Evolutionary conservation across 371 early-diverging fungal genomes (phyloP).

Genomic region (Mortierella sp.): DNA sequence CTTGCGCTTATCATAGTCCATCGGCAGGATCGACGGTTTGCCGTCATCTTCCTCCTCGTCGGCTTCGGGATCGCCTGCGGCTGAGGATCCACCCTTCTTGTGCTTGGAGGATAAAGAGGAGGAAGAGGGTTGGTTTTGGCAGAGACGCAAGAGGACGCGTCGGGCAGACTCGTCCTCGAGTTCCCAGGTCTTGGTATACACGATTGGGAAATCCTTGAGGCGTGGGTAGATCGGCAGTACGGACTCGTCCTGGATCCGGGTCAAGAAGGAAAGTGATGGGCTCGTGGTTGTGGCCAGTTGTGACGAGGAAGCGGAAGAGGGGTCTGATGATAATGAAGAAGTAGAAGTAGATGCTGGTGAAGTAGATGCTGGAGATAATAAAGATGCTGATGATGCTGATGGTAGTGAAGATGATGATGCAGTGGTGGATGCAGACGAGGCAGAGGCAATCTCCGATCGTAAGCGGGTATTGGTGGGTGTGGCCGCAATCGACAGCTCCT

Average conservation of each 20-base stretch:
- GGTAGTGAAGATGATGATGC: conserved; percentile 5
- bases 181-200: conserved; percentile 70
- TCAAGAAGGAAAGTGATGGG: conserved; percentile 53
- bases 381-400: conserved; percentile 16
- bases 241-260: conserved; percentile 41
- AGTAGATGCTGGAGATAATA: conserved; percentile 26
- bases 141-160: conserved; percentile 59
- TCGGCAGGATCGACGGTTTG: conserved; percentile 8
- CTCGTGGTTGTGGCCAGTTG: conserved; percentile 42
- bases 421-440: conserved; percentile 1
- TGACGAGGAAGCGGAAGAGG: conserved; percentile 13
- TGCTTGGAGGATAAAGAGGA: not conserved
- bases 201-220: conserved; percentile 62
- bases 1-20: conserved; percentile 25
- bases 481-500: conserved; percentile 51
- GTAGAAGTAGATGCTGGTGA: conserved; percentile 30
- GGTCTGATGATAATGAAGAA: conserved; percentile 15
- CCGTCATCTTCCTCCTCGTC: conserved; percentile 4
- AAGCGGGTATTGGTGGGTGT: conserved; percentile 53
- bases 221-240: conserved; percentile 46
- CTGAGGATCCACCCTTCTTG: not conserved
- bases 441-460: conserved; percentile 34
- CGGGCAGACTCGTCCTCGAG: conserved; percentile 64
- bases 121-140: conserved; percentile 27
- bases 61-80: not conserved